These are phyloP conservation scores for Coniochaeta sp. DNA, from an alignment of 2,329 filamentous ascomycete species.

Conservation along the genomic window DNA sequence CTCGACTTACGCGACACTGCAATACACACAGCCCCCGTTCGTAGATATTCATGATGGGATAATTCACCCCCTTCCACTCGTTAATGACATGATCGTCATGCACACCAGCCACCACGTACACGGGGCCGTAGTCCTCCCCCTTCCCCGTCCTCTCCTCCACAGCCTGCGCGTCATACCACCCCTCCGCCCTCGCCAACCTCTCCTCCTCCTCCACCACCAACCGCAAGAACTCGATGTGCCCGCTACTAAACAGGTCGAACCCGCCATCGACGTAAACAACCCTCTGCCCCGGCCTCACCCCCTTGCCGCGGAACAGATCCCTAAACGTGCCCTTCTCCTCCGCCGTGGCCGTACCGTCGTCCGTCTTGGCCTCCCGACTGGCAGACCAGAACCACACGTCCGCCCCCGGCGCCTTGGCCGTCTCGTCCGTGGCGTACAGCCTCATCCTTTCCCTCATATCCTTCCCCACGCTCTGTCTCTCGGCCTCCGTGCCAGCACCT, in stretches of 20 bases:
- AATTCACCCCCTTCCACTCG: slow-evolving; percentile 93
- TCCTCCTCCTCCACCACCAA: slow-evolving; percentile 70
- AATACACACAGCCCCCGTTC: slow-evolving; percentile 92
- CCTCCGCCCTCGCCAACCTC: slow-evolving; percentile 55
- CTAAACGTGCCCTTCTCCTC: slow-evolving; percentile 61
- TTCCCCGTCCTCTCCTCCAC: slow-evolving; percentile 55
- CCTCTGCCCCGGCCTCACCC: slow-evolving; percentile 68
- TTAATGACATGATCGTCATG: slow-evolving; percentile 96
- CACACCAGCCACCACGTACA: slow-evolving; percentile 85
- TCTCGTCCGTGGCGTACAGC: slow-evolving; percentile 83
- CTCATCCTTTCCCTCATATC: slow-evolving; percentile 72
- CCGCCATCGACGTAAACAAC: slow-evolving; percentile 95
- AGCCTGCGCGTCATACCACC: slow-evolving; percentile 67
- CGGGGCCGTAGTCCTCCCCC: slow-evolving; percentile 70
- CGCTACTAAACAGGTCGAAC: slow-evolving; percentile 93
- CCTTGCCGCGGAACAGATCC: slow-evolving; percentile 63
- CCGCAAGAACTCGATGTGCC: slow-evolving; percentile 90
- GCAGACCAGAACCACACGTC: slow-evolving; percentile 81
- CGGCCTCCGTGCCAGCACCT: slow-evolving; percentile 60
- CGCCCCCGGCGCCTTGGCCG: slow-evolving; percentile 68
- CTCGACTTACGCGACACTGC: slow-evolving; percentile 70
- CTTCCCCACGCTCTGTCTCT: slow-evolving; percentile 54
- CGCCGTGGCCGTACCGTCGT: slow-evolving; percentile 29
- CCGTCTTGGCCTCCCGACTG: slow-evolving; percentile 33
- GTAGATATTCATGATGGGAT: slow-evolving; percentile 99